These are phyloP conservation scores for Russula compacta DNA, from an alignment of 768 basidiomycete species.

Conservation along the genomic window DNA sequence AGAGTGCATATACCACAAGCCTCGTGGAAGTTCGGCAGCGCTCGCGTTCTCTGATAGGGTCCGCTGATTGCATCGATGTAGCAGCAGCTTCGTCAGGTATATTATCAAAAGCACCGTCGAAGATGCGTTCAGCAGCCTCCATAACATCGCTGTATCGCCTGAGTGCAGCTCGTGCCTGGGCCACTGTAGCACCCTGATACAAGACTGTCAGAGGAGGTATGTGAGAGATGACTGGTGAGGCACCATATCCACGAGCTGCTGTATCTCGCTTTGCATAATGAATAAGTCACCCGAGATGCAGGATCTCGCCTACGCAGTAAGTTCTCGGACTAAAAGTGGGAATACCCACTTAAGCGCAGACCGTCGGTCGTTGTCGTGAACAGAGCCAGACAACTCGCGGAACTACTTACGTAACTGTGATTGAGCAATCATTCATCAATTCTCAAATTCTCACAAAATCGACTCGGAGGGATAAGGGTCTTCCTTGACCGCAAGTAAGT, in stretches of 20 bases:
- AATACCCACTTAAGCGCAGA: neutral
- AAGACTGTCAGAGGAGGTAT: neutral
- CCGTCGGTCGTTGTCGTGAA: neutral
- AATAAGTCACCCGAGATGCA: neutral
- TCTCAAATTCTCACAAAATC: too few relatives aligned
- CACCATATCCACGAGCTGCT: conserved; percentile 33
- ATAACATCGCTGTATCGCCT: conserved; percentile 80
- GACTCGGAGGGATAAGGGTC: too few relatives aligned
- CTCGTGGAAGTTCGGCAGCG: neutral
- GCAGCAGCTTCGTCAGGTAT: conserved; percentile 46
- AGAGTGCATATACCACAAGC: conserved; percentile 12
- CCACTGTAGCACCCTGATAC: conserved; percentile 65
- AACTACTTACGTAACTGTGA: conserved; percentile 4
- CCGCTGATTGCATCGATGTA: conserved; percentile 18
- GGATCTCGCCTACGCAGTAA: conserved; percentile 7
- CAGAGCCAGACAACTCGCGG: neutral
- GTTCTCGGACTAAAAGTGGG: neutral
- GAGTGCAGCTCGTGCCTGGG: conserved; percentile 79
- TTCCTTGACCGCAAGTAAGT: neutral
- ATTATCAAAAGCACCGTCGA: conserved; percentile 77
- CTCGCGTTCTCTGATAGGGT: conserved; percentile 1
- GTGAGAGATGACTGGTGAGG: neutral
- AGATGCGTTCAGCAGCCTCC: conserved; percentile 81
- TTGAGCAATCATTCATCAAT: neutral
- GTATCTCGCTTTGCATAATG: conserved; percentile 28